Percentiles rank a stretch among this genome's conserved stretches.
These are phyloP conservation scores for Aspergillus aculeatus DNA, from an alignment of 2,329 filamentous ascomycete genomes.

Conservation along the genomic window DNA sequence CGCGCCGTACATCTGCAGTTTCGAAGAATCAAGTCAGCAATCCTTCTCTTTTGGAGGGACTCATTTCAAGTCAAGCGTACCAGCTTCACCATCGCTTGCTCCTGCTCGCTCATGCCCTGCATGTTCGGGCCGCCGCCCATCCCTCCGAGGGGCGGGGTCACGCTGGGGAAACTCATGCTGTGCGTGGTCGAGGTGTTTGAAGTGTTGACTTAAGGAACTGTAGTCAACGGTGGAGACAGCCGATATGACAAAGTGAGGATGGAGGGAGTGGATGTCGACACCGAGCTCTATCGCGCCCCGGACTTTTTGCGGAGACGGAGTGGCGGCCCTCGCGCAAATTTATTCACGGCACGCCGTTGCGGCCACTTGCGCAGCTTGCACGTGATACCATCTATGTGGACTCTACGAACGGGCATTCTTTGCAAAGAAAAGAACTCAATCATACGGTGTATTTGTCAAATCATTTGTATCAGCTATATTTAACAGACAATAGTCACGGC, in stretches of 20 bases:
- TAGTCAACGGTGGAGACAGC: too few species aligned
- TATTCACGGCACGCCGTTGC: constrained; percentile 27
- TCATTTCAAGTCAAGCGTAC: constrained; percentile 25
- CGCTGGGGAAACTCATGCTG: constrained; percentile 39
- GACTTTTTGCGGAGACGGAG: constrained; percentile 29
- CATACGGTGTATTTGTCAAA: background rate
- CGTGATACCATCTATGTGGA: constrained; percentile 16
- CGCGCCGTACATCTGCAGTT: constrained; percentile 66
- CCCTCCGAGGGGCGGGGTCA: constrained; percentile 31
- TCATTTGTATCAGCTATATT: background rate
- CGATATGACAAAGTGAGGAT: background rate
- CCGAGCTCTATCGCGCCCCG: constrained; percentile 5
- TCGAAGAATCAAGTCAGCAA: background rate
- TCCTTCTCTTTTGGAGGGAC: too few species aligned
- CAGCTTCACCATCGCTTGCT: constrained; percentile 49
- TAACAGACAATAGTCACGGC: background rate
- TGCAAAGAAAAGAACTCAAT: background rate
- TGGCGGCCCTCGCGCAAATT: constrained; percentile 29
- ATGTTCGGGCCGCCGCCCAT: constrained; percentile 26
- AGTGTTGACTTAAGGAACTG: too few species aligned
- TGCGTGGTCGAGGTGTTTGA: background rate
- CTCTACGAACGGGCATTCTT: too few species aligned
- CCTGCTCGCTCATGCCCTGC: constrained; percentile 47
- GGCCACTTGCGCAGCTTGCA: constrained; percentile 20
- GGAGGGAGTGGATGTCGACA: background rate